These are phyloP conservation scores for Rhipidocladum racemiflorum DNA, from an alignment of 176 grass and related monocot genomes.

Conservation along the genomic window DNA sequence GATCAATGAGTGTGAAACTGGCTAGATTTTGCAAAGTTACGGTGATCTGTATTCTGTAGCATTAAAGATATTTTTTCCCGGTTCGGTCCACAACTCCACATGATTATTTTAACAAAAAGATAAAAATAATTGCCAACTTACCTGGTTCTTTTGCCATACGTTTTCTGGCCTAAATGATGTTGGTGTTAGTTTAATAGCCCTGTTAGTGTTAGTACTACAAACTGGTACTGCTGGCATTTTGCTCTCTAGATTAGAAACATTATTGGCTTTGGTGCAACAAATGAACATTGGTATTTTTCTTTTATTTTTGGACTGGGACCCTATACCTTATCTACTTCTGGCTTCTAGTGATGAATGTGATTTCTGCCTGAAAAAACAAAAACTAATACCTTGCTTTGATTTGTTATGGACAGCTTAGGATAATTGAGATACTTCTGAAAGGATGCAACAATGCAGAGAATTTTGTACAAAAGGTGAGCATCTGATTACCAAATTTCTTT, in stretches of 20 bases:
- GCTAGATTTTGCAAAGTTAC: neutral
- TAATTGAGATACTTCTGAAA: slow-evolving; percentile 66
- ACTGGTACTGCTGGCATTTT: neutral
- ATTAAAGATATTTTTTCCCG: neutral
- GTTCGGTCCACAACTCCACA: neutral
- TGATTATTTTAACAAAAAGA: neutral
- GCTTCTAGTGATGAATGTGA: neutral
- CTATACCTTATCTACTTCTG: neutral
- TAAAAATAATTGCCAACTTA: neutral
- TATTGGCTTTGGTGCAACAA: neutral
- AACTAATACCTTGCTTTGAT: neutral
- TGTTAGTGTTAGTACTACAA: too few relatives aligned
- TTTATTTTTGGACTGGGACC: neutral
- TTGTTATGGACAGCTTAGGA: slow-evolving; percentile 50
- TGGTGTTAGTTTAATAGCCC: neutral
- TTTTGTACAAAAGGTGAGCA: slow-evolving; percentile 53
- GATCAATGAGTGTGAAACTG: neutral
- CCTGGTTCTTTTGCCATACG: neutral
- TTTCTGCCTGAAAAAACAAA: neutral
- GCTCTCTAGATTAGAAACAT: neutral
- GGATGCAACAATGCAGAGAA: slow-evolving; percentile 64
- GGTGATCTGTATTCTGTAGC: too few relatives aligned
- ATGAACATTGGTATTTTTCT: neutral
- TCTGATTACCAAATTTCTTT: neutral
- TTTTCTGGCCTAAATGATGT: neutral